Conservation (phyloP, 305 asterid species). For the Rubia tinctorum region DNA sequence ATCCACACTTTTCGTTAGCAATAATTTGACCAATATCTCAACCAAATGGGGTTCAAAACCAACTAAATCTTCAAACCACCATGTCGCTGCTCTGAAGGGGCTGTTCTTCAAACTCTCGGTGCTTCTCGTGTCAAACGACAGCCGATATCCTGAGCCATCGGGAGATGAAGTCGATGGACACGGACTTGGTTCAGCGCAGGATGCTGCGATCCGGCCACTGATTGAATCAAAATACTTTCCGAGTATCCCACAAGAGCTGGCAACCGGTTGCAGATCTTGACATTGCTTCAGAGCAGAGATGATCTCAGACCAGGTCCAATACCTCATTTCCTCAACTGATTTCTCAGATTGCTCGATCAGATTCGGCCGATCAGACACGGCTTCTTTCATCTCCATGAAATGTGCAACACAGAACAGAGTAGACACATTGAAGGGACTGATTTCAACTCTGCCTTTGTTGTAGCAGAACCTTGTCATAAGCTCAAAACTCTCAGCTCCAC, state of each 20-base stretch:
- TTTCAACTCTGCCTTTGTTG: constrained; percentile 39
- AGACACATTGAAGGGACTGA: constrained; percentile 50
- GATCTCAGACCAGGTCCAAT: constrained; percentile 83
- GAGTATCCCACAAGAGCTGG: constrained; percentile 36
- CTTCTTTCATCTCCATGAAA: constrained; percentile 66
- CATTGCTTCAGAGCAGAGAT: constrained; percentile 51
- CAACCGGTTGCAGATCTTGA: constrained; percentile 37
- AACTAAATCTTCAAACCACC: constrained; percentile 85
- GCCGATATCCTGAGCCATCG: constrained; percentile 56
- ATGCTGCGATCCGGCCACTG: constrained; percentile 36
- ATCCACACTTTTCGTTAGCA: constrained; percentile 49
- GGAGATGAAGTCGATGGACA: constrained; percentile 68
- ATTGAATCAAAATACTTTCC: constrained; percentile 52
- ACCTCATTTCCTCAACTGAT: constrained; percentile 42
- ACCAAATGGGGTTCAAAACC: constrained; percentile 30
- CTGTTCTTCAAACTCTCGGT: constrained; percentile 65
- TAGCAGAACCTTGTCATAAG: constrained; percentile 69
- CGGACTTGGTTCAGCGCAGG: constrained; percentile 58
- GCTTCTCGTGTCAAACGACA: constrained; percentile 70
- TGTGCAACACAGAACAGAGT: constrained; percentile 48
- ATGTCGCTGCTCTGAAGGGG: constrained; percentile 41
- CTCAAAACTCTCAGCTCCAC: constrained; percentile 80
- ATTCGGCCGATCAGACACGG: constrained; percentile 28
- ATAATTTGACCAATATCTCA: constrained; percentile 34
- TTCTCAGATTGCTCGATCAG: constrained; percentile 50